A percentile compares a stretch with the other conserved stretches of the same genome.
phyloP scores from a whole-genome alignment of 495 filamentous ascomycete genomes.

The Aspergillus asperescens region DNA sequence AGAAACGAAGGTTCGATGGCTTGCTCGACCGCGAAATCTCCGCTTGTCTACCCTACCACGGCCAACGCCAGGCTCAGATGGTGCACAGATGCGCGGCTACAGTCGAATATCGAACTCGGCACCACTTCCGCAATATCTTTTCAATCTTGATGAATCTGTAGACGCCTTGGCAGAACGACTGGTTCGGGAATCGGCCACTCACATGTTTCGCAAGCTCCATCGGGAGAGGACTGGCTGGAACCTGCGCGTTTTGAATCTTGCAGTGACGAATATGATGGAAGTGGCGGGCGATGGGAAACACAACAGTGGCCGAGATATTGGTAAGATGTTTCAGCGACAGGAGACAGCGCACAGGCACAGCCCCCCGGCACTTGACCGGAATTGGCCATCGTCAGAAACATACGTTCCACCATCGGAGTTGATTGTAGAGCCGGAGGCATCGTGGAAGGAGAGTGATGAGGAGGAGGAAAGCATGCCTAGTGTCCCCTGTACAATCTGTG shows the following conservation, averaged over 20 bases:
- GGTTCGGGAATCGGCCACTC: conserved; percentile 59
- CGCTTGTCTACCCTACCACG: conserved; percentile 71
- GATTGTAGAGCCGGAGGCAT: neutral
- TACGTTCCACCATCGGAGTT: neutral
- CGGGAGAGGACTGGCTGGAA: conserved; percentile 67
- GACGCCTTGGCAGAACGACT: conserved; percentile 61
- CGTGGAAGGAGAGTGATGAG: conserved; percentile 34
- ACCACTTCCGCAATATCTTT: conserved; percentile 63
- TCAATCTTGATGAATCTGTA: conserved; percentile 52
- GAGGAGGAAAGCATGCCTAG: conserved; percentile 37
- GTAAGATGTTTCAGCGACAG: conserved; percentile 63
- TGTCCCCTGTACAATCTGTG: conserved; percentile 54
- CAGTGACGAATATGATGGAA: conserved; percentile 77
- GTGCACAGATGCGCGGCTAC: conserved; percentile 42
- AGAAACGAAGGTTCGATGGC: conserved; percentile 44
- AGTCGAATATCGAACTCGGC: conserved; percentile 64
- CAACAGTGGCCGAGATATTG: conserved; percentile 54
- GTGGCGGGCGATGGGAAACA: conserved; percentile 48
- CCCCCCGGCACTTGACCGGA: neutral
- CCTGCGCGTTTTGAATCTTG: conserved; percentile 77
- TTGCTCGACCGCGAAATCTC: conserved; percentile 64
- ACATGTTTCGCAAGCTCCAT: conserved; percentile 70
- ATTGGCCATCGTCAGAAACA: neutral
- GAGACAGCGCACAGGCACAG: conserved; percentile 46
- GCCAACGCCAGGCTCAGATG: conserved; percentile 51